These are phyloP conservation scores for Malassezia furfur DNA, from an alignment of 1,284 basidiomycete genomes.

Conservation along the genomic window DNA sequence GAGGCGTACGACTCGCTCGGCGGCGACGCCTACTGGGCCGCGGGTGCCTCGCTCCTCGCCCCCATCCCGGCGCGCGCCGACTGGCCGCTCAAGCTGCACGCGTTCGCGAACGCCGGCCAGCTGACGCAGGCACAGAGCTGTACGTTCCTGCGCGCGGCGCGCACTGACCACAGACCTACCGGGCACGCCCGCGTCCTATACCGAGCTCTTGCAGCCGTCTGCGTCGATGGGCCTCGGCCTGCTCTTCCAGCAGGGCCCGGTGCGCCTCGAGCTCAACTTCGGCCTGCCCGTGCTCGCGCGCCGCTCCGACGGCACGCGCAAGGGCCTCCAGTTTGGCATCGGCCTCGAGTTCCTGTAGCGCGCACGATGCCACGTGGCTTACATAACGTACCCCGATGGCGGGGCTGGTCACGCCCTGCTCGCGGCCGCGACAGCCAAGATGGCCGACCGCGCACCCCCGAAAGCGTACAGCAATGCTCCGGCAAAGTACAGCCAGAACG, in stretches of 20 bases:
- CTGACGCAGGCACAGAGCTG: slow-evolving; percentile 57
- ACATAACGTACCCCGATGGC: too few relatives aligned
- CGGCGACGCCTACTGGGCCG: slow-evolving; percentile 76
- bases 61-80: slow-evolving; percentile 67
- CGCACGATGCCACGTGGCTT: background rate
- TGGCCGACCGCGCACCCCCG: slow-evolving; percentile 1
- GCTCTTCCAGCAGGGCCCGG: slow-evolving; percentile 75
- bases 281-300: slow-evolving; percentile 74
- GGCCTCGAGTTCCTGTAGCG: slow-evolving; percentile 55
- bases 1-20: slow-evolving; percentile 73
- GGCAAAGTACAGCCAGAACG: slow-evolving; percentile 5
- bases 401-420: too few relatives aligned
- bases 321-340: slow-evolving; percentile 82
- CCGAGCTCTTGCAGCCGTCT: slow-evolving; percentile 48
- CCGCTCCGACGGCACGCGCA: slow-evolving; percentile 64
- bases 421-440: background rate
- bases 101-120: slow-evolving; percentile 75
- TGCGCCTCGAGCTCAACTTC: slow-evolving; percentile 81
- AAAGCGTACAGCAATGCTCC: background rate
- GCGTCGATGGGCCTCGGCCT: slow-evolving; percentile 78
- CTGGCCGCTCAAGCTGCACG: slow-evolving; percentile 81
- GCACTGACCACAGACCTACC: slow-evolving; percentile 19
- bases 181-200: slow-evolving; percentile 3
- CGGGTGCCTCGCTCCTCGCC: slow-evolving; percentile 69
- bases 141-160: background rate